These are phyloP conservation scores for Gaultheria prostrata DNA, from an alignment of 148 eudicot species.

Conservation along the genomic window DNA sequence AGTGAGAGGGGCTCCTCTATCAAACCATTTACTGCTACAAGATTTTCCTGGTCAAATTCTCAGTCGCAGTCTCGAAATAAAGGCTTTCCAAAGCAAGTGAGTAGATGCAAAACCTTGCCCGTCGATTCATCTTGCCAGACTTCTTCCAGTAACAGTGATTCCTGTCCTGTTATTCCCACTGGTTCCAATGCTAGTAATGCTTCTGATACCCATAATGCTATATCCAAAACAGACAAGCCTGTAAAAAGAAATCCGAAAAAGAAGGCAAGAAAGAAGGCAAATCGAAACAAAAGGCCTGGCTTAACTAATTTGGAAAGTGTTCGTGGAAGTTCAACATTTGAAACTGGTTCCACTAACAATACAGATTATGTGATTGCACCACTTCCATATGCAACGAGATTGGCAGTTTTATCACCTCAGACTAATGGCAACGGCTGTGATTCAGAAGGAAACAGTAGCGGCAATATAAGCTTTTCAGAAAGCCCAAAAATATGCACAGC, in stretches of 20 bases:
- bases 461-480: constrained; percentile 6
- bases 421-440: background rate
- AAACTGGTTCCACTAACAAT: constrained; percentile 10
- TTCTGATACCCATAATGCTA: background rate
- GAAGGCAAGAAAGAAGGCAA: constrained; percentile 21
- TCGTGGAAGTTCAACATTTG: constrained; percentile 15
- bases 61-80: constrained; percentile 13
- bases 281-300: constrained; percentile 17
- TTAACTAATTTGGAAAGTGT: constrained; percentile 9
- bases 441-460: constrained; percentile 15
- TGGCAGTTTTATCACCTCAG: constrained; percentile 16
- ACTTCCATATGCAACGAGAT: constrained; percentile 16
- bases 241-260: constrained; percentile 17
- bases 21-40: constrained; percentile 19
- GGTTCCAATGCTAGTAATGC: constrained; percentile 4
- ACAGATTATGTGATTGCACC: constrained; percentile 12
- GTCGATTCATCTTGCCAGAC: constrained; percentile 11
- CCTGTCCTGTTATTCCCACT: background rate
- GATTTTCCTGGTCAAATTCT: constrained; percentile 15
- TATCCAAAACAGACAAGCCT: constrained; percentile 12
- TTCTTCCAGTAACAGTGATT: constrained; percentile 15
- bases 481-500: background rate
- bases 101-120: constrained; percentile 13
- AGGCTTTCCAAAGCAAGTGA: constrained; percentile 17
- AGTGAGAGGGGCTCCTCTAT: constrained; percentile 18